A percentile compares a stretch with the other conserved stretches of the same genome.
phyloP scores from a whole-genome alignment of 768 basidiomycete genomes.

The Coprinopsis marcescibilis region DNA sequence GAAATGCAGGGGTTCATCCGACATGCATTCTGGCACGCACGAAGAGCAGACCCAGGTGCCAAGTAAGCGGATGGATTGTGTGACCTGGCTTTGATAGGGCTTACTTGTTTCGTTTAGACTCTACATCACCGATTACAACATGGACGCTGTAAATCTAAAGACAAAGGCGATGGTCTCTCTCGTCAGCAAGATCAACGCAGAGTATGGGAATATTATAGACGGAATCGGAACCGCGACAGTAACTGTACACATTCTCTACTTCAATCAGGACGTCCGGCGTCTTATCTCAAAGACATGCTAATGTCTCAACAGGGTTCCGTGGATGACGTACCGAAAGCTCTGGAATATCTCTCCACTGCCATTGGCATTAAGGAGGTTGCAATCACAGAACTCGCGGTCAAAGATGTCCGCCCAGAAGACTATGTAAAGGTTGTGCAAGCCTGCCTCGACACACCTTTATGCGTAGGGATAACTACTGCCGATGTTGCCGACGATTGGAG shows the following conservation, averaged over 20 bases:
- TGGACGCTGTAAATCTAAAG: conserved; percentile 47
- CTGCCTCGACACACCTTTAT: conserved; percentile 37
- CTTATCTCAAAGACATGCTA: conserved; percentile 43
- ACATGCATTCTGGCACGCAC: conserved; percentile 46
- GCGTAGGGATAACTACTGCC: conserved; percentile 45
- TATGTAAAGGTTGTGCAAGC: conserved; percentile 40
- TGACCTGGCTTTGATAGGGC: not conserved
- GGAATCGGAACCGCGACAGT: conserved; percentile 47
- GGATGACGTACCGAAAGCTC: conserved; percentile 33
- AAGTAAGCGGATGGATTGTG: conserved; percentile 24
- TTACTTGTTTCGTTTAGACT: conserved; percentile 20
- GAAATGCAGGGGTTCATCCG: conserved; percentile 35
- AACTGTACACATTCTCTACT: conserved; percentile 38
- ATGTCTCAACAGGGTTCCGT: no score
- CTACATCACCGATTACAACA: conserved; percentile 44
- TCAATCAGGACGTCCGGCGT: conserved; percentile 22
- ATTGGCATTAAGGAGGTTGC: conserved; percentile 38
- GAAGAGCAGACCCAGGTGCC: conserved; percentile 42
- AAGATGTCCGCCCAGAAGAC: conserved; percentile 31
- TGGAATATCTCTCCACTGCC: conserved; percentile 38
- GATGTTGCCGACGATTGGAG: conserved; percentile 46
- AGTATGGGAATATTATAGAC: conserved; percentile 35
- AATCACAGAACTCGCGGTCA: conserved; percentile 45
- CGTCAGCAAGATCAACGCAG: conserved; percentile 34
- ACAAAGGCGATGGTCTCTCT: conserved; percentile 34